A percentile compares a stretch with the other conserved stretches of the same genome.
Conservation (phyloP, 2,329 filamentous ascomycete genomes). For the Bipolaris zeicola region DNA sequence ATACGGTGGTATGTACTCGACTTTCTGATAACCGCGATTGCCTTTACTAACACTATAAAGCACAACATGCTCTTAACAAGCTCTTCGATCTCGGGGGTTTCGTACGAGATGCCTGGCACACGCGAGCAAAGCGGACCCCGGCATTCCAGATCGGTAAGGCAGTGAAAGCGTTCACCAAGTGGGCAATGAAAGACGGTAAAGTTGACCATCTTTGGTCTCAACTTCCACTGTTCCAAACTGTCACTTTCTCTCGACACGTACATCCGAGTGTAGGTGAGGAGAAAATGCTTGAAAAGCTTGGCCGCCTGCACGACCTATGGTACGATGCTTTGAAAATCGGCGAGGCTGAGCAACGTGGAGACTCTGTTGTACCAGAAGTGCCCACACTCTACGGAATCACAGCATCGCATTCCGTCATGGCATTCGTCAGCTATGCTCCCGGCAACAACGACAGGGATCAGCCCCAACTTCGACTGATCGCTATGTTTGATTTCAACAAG, state of each 20-base stretch:
- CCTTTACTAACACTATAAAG: slow-evolving; percentile 37
- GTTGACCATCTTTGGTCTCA: slow-evolving; percentile 45
- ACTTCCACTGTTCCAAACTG: slow-evolving; percentile 55
- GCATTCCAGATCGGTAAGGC: slow-evolving; percentile 49
- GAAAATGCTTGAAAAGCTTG: slow-evolving; percentile 53
- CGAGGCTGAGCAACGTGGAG: slow-evolving; percentile 9
- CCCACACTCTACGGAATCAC: slow-evolving; percentile 62
- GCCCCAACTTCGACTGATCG: slow-evolving; percentile 50
- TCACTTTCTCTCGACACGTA: slow-evolving; percentile 49
- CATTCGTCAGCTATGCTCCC: slow-evolving; percentile 57
- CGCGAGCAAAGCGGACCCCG: slow-evolving; percentile 45
- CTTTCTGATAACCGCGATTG: not conserved
- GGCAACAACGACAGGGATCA: slow-evolving; percentile 34
- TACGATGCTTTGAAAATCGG: slow-evolving; percentile 43
- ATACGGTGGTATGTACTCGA: slow-evolving; percentile 51
- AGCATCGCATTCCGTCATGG: slow-evolving; percentile 59
- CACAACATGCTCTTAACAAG: slow-evolving; percentile 56
- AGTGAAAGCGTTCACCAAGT: slow-evolving; percentile 57
- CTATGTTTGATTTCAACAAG: slow-evolving; percentile 60
- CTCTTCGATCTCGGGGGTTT: slow-evolving; percentile 59
- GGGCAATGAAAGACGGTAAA: slow-evolving; percentile 58
- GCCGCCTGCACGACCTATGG: slow-evolving; percentile 52
- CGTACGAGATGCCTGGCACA: slow-evolving; percentile 57
- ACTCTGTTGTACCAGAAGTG: slow-evolving; percentile 23
- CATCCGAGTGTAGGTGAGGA: slow-evolving; percentile 49